A percentile compares a stretch with the other conserved stretches of the same genome.
These are phyloP conservation scores for Pelargonium myrrhifolium DNA, from an alignment of 441 rosid species.

Conservation along the genomic window DNA sequence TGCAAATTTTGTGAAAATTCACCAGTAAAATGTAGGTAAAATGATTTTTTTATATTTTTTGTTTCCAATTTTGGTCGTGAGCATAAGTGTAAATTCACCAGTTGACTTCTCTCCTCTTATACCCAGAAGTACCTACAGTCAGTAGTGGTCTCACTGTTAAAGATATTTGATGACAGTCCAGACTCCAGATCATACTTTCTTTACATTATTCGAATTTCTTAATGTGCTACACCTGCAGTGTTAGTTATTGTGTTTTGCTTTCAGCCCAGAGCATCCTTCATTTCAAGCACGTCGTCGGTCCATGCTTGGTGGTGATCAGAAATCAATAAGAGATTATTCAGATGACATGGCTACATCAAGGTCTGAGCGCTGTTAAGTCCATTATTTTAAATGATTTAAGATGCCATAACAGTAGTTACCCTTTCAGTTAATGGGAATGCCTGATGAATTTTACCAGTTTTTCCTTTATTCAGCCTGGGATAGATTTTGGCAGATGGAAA, in stretches of 20 bases:
- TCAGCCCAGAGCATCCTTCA: conserved; percentile 97
- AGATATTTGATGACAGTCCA: neutral
- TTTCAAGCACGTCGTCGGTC: conserved; percentile 81
- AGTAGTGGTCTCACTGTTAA: neutral
- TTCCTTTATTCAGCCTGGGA: neutral
- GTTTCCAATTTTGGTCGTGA: neutral
- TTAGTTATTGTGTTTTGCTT: conserved; percentile 12
- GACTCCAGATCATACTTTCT: too few species aligned
- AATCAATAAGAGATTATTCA: conserved; percentile 52
- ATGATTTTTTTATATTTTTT: too few species aligned
- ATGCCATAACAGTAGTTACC: neutral
- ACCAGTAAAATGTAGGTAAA: too few species aligned
- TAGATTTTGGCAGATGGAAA: neutral
- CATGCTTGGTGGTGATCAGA: conserved; percentile 82
- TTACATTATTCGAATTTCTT: neutral
- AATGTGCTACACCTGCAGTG: too few species aligned
- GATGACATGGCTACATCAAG: conserved; percentile 73
- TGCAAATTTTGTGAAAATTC: neutral
- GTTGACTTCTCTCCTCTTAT: neutral
- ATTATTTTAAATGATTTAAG: neutral
- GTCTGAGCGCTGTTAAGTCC: conserved; percentile 33
- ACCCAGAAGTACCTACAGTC: neutral
- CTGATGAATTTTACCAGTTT: neutral
- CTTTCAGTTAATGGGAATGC: neutral
- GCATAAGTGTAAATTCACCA: neutral